A percentile compares a stretch with the other conserved stretches of the same genome.
These are phyloP conservation scores for Aspergillus fischeri DNA, from an alignment of 2,329 filamentous ascomycete genomes.

Conservation along the genomic window DNA sequence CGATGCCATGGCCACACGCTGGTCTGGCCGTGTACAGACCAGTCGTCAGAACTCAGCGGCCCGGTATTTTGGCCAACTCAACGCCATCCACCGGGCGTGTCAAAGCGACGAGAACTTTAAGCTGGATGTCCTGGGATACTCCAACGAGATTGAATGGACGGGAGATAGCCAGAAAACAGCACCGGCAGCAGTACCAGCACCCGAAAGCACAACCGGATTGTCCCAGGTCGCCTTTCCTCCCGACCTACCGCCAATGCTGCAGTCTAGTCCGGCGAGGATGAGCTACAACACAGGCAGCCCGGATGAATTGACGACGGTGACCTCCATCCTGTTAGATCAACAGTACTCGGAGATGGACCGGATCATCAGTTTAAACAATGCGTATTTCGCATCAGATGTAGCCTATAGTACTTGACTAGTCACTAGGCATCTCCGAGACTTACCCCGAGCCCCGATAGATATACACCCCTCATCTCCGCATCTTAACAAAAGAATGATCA, in stretches of 20 bases:
- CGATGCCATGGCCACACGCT: conserved; percentile 19
- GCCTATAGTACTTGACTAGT: not conserved
- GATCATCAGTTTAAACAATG: conserved; percentile 17
- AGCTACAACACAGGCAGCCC: not conserved
- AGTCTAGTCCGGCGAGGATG: not conserved
- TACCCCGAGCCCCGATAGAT: not conserved
- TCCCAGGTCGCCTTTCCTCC: not conserved
- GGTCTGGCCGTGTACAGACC: conserved; percentile 4
- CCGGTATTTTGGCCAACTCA: conserved; percentile 5
- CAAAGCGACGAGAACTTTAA: conserved; percentile 1
- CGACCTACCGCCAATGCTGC: not conserved
- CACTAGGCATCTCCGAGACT: not conserved
- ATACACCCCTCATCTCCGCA: not conserved
- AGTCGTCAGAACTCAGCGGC: not conserved
- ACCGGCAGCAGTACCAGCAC: too few relatives aligned
- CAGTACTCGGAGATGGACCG: conserved; percentile 26
- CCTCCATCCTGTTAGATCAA: conserved; percentile 21
- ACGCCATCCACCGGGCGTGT: not conserved
- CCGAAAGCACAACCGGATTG: not conserved
- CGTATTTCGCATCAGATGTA: not conserved
- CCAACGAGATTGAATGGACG: conserved; percentile 7
- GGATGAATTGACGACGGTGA: conserved; percentile 20
- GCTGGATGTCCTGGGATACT: conserved; percentile 9
- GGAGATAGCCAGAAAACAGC: not conserved
- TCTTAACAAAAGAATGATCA: too few relatives aligned